Evolutionary conservation across 805 yeast genomes (phyloP), one percentile per base, ranked within the genome.

Genomic region (Metschnikowia kunwiensis): DNA sequence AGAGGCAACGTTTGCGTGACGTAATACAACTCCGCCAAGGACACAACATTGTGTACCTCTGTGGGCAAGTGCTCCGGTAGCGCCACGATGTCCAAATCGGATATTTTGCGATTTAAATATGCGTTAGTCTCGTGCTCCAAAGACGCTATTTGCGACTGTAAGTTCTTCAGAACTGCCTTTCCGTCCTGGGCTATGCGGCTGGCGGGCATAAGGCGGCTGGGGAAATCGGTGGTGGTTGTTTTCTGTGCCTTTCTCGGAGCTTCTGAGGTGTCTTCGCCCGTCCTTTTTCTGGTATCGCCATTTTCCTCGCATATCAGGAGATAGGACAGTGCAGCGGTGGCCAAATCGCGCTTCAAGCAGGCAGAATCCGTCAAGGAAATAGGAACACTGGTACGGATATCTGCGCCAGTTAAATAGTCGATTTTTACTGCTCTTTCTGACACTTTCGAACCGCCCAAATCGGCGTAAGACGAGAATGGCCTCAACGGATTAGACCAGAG

Each of bases 1-100:
- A 89, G 61, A 0, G 96, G 97, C 28, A 88, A 66, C 0, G 96
- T 83, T 54, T 91, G 96, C 1, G 95, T 85, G 35, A 86, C 74
- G 52, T 87, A 88, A 53, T 84, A 86, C 20, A 91, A 62, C 52
- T 93, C 97, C 0, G 96, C 86, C 42, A 91, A 65, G 1, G 97
- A 82, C 6, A 71, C 60, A 0, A 65, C 72, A 27, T 54, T 49
- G 40, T 64, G 72, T 1, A 64, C 57, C 17, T 57, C 57, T 0
- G 68, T 58, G 9, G 74, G 74, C 40, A 63, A 66, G 35, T 62
- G 62, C 30, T 66, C 72, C 1, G 73, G 72, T 5, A 67, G 54
- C 1, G 68, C 50, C n/a, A 68, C 40, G 8, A 68, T 52, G 31
- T 66, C 68, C 38, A 68, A 36, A 6, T 62, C 65, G 4, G 52